phyloP scores from a whole-genome alignment of 805 yeast genomes.

The Ogataea philodendri region DNA sequence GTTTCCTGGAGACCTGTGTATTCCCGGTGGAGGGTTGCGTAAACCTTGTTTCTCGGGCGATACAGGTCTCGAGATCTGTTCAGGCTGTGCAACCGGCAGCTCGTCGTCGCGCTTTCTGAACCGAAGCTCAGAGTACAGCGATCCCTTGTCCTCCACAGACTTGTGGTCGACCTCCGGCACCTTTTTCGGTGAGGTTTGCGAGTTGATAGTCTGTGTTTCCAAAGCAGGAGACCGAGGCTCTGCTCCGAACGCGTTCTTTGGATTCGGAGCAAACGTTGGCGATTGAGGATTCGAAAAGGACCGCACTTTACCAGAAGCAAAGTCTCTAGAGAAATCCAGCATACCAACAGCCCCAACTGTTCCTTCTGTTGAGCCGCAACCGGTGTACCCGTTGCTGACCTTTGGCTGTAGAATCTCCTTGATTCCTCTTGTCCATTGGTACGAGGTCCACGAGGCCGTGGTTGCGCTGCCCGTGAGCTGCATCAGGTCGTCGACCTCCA shows the following conservation, averaged over 20 bases:
- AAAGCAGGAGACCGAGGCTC: slow-evolving; percentile 13
- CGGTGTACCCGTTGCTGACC: slow-evolving; percentile 60
- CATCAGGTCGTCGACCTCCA: slow-evolving; percentile 60
- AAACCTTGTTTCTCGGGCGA: too few species aligned
- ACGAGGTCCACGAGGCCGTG: slow-evolving; percentile 47
- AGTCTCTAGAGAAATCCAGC: slow-evolving; percentile 25
- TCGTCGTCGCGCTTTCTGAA: slow-evolving; percentile 8
- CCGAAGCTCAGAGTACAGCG: slow-evolving; percentile 15
- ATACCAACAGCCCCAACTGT: slow-evolving; percentile 51
- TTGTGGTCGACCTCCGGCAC: slow-evolving; percentile 4
- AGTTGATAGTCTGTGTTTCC: slow-evolving; percentile 2
- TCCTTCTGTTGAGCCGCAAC: slow-evolving; percentile 72
- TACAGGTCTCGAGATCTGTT: not conserved
- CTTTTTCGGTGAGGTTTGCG: not conserved
- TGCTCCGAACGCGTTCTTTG: slow-evolving; percentile 20
- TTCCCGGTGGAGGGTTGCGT: too few species aligned
- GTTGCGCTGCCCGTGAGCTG: slow-evolving; percentile 37
- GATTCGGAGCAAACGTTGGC: slow-evolving; percentile 38
- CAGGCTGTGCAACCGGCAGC: not conserved
- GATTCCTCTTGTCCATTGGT: slow-evolving; percentile 59
- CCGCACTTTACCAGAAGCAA: slow-evolving; percentile 27
- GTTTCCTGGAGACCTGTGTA: slow-evolving; percentile 31
- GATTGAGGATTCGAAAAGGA: slow-evolving; percentile 35
- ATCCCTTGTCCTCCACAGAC: slow-evolving; percentile 14
- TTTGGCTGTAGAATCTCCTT: slow-evolving; percentile 56